Evolutionary conservation across 768 basidiomycete species (phyloP), one percentile per base, ranked within the genome.

Genomic region (Termitomyces sp.): DNA sequence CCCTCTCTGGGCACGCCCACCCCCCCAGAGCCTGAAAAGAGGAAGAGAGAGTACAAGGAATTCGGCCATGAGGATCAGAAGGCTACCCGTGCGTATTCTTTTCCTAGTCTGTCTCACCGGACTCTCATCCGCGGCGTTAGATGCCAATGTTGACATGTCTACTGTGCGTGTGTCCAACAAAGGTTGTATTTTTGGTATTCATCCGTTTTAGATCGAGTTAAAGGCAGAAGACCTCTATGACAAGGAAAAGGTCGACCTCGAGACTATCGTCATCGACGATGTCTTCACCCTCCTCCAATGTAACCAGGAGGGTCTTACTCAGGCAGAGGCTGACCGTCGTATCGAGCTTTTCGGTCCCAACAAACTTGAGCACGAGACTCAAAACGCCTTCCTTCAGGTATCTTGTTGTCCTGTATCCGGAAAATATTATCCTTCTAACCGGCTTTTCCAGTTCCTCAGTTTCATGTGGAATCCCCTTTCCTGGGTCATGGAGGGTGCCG

Each of bases 401-500:
- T 19, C 69, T 28, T 30, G 35, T 54, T 31, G 14, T 35, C 19
- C 1, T 37, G 14, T 26, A 43, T 2, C 41, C 45, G n/a, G 26
- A 28, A 30, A 5, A 14, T 15, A 37, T 4, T 15, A 38, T 38
- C 58, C 7, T 40, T 31, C 59, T 53, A 56, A 6, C n/a, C 49
- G 21, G 42, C 54, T 23, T 15, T 1, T 46, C 35, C 43, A 91
- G 90, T 94, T 95, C 73, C 75, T 94, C 64, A 86, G 86, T 70
- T 98, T 98, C 83, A 98, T 98, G 96, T 98, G 96, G 96, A 98
- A 98, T 76, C 96, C 96, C 44, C 79, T 98, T 12, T 98, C 96
- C 35, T 98, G 96, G 96, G 96, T 98, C 73, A 98, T 98, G 96
- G 96, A 98, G 73, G 94, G 88, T 60, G 94, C 94, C 40, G 91